Base-by-base conservation (phyloP, 2,329 filamentous ascomycete species). In the Triangularia setosa region DNA sequence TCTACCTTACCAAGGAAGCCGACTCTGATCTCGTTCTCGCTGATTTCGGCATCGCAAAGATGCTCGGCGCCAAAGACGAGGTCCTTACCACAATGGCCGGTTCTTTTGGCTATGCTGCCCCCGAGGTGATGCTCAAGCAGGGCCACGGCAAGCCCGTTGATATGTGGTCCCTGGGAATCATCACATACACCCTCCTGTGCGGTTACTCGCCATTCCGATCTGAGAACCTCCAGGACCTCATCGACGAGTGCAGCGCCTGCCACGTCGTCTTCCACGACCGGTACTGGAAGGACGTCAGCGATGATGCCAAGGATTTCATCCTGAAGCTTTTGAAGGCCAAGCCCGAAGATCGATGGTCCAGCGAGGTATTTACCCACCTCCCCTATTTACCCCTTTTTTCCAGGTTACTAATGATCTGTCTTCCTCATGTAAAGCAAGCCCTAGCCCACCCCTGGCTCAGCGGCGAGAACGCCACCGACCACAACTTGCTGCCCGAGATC, bases 121-220 rank as follows among this genome's bases (percentile, higher is more conserved):
- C 95, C 8, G 95, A 99, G 77, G 93, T 99, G 65, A 99, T 99
- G 95, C 84, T 97, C 69, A 97, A 97, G 83, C 89, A 92, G 74
- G 95, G 95, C 21, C 96, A 99, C 76, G 95, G 95, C 75, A 99
- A 98, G 79, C 92, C 95, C 4, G 95, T 98, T 33, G 95, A 99
- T 75, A 97, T 99, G 92, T 99, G 95, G 95, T 98, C 95, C 2
- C 85, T 99, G 79, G 95, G 95, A 67, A 95, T 99, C 73, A 99
- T 99, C 73, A 98, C 95, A 52, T 99, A 99, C 79, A 99, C 95
- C 16, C 84, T 99, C 27, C 90, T 99, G 60, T 99, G 96, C 76
- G 95, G 95, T 71, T 99, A 99, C 81, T 97, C 94, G 54, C 95
- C 95, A 21, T 99, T 99, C 86, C 89, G 95, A 70, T 95, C 93